Evolutionary conservation across 176 grass and related monocot genomes (phyloP).

Genomic region (Carex parvula): DNA sequence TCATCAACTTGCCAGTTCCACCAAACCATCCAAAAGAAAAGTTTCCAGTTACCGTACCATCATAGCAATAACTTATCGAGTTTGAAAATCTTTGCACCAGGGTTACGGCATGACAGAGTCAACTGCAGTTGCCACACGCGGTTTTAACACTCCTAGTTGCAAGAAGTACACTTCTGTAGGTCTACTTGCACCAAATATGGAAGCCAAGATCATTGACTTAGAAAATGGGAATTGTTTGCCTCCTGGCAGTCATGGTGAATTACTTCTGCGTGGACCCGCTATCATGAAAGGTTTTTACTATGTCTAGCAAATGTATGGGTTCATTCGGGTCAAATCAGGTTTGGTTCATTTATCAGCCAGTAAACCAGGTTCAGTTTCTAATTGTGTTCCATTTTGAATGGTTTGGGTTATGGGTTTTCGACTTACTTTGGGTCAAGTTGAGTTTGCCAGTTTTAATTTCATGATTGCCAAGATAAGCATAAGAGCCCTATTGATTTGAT

Average conservation of each 20-base stretch:
- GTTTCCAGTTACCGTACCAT: not conserved
- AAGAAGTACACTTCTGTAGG: slow-evolving; percentile 71
- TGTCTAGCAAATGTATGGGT: not conserved
- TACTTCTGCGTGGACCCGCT: slow-evolving; percentile 68
- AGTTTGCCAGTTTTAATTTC: not conserved
- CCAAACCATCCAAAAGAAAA: not conserved
- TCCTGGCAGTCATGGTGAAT: slow-evolving; percentile 59
- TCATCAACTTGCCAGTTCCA: not conserved
- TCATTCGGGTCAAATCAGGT: not conserved
- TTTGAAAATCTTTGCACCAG: slow-evolving; percentile 35
- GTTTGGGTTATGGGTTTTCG: not conserved
- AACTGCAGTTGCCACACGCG: slow-evolving; percentile 76
- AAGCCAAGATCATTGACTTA: slow-evolving; percentile 68
- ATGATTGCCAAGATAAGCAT: not conserved
- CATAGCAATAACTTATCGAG: not conserved
- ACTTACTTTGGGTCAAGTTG: not conserved
- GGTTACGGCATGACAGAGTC: slow-evolving; percentile 96
- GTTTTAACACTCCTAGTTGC: slow-evolving; percentile 62
- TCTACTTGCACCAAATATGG: slow-evolving; percentile 80
- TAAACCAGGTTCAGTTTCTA: not conserved
- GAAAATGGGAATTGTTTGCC: slow-evolving; percentile 52
- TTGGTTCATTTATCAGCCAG: not conserved
- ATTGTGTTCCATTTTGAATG: not conserved
- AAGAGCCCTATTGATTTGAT: not conserved
- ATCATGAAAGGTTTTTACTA: slow-evolving; percentile 72